phyloP scores from a whole-genome alignment of 306 rosid species.

The Gillenia trifoliata region DNA sequence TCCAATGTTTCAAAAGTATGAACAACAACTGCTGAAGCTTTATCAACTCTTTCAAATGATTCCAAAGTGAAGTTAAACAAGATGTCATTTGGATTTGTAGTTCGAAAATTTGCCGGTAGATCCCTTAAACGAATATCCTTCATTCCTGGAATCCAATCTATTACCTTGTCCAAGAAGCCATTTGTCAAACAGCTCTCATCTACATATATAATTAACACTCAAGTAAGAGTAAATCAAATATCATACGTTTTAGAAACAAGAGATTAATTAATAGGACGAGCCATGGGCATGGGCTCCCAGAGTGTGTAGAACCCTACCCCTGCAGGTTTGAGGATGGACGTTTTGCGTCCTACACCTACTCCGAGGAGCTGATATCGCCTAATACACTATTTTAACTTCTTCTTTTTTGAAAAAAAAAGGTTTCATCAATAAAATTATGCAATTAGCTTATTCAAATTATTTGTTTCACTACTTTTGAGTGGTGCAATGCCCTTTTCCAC shows the following conservation, averaged over 20 bases:
- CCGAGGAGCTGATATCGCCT: too few relatives aligned
- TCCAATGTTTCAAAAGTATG: constrained; percentile 12
- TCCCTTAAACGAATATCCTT: constrained; percentile 7
- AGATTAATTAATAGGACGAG: too few relatives aligned
- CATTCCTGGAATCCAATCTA: constrained; percentile 18
- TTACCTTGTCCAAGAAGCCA: constrained; percentile 9
- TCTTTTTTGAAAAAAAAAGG: too few relatives aligned
- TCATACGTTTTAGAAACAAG: too few relatives aligned
- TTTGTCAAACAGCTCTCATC: constrained; percentile 11
- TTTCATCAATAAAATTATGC: neutral
- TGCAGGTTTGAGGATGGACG: too few relatives aligned
- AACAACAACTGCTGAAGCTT: neutral
- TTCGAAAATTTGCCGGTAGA: constrained; percentile 1
- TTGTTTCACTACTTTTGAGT: neutral
- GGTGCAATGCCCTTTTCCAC: constrained; percentile 8
- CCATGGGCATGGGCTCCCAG: too few relatives aligned
- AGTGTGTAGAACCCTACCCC: too few relatives aligned
- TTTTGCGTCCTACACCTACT: too few relatives aligned
- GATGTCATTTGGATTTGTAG: neutral
- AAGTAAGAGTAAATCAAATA: neutral
- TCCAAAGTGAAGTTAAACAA: neutral
- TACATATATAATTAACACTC: neutral
- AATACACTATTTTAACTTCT: too few relatives aligned
- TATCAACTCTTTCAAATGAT: neutral
- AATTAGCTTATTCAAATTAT: neutral